These are phyloP conservation scores for Ophiocordyceps camponoti-rufipedis DNA, from an alignment of 2,329 filamentous ascomycete genomes.

Conservation along the genomic window DNA sequence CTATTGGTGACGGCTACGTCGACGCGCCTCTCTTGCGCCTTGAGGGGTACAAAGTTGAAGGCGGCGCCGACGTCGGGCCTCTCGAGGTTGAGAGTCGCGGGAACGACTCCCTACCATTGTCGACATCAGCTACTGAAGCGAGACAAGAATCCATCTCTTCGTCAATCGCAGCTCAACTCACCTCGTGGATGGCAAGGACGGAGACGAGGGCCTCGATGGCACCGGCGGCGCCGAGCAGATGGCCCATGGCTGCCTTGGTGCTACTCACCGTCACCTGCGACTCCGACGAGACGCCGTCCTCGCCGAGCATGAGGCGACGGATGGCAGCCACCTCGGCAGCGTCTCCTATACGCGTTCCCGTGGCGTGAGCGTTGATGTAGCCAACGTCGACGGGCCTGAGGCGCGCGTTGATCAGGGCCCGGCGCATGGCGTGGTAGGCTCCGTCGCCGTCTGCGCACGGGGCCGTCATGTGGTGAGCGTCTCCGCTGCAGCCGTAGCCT, in stretches of 20 bases:
- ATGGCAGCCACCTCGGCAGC: constrained; percentile 76
- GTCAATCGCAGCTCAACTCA: constrained; percentile 21
- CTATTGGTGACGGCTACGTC: constrained; percentile 76
- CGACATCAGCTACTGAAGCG: no score
- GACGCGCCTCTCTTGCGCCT: constrained; percentile 52
- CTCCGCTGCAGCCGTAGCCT: constrained; percentile 80
- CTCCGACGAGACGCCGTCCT: constrained; percentile 43
- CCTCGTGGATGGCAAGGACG: constrained; percentile 60
- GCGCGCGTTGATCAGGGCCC: constrained; percentile 55
- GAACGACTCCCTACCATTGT: constrained; percentile 46
- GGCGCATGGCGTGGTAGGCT: constrained; percentile 69
- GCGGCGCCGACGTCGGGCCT: constrained; percentile 46
- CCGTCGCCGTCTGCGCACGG: constrained; percentile 69
- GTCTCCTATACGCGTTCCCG: constrained; percentile 72
- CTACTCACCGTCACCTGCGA: constrained; percentile 67
- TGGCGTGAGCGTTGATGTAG: constrained; percentile 94
- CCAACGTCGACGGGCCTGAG: constrained; percentile 55
- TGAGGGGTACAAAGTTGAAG: constrained; percentile 70
- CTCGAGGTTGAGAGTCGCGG: constrained; percentile 72
- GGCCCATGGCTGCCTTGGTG: constrained; percentile 84
- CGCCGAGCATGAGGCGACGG: constrained; percentile 54
- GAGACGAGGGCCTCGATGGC: constrained; percentile 81
- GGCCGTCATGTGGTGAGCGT: constrained; percentile 87
- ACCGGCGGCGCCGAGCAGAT: constrained; percentile 80
- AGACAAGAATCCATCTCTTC: background rate